Percentiles rank a stretch among this genome's conserved stretches.
Evolutionary conservation across 2,329 filamentous ascomycete species (phyloP).

Genomic region (Exophiala viscosa): DNA sequence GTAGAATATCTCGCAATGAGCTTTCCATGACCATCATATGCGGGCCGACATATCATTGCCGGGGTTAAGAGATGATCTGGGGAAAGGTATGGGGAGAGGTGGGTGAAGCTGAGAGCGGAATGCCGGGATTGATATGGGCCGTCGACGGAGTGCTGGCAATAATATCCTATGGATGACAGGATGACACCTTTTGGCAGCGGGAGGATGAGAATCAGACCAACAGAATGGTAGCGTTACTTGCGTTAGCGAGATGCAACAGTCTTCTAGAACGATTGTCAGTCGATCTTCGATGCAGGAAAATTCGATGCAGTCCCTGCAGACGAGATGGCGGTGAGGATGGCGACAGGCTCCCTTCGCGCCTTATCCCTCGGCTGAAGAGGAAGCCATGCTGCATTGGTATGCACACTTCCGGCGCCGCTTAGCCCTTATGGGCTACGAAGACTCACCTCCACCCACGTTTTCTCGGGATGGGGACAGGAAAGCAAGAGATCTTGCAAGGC

Average conservation of each 20-base stretch:
- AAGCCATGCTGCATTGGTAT: neutral
- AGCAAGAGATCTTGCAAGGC: neutral
- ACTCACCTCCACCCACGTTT: neutral
- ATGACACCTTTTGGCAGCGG: neutral
- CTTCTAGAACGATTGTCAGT: neutral
- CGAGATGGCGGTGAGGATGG: neutral
- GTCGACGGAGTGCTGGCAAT: conserved; percentile 16
- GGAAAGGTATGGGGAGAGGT: conserved; percentile 13
- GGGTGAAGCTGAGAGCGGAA: conserved; percentile 13
- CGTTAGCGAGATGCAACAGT: neutral
- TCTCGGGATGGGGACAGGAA: neutral
- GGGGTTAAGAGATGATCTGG: conserved; percentile 15
- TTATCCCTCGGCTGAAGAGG: too few species aligned
- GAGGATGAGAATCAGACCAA: neutral
- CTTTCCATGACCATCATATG: conserved; percentile 17
- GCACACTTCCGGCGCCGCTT: conserved; percentile 1
- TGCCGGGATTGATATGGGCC: conserved; percentile 16
- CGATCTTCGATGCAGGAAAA: neutral
- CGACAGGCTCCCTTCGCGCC: neutral
- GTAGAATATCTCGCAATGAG: conserved; percentile 24
- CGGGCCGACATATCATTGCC: neutral
- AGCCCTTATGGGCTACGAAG: conserved; percentile 2
- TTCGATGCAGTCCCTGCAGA: neutral
- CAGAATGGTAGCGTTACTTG: neutral
- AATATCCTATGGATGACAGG: conserved; percentile 2